Conservation (phyloP, 805 yeast species). For the Kodamaea kaohsiungensis region DNA sequence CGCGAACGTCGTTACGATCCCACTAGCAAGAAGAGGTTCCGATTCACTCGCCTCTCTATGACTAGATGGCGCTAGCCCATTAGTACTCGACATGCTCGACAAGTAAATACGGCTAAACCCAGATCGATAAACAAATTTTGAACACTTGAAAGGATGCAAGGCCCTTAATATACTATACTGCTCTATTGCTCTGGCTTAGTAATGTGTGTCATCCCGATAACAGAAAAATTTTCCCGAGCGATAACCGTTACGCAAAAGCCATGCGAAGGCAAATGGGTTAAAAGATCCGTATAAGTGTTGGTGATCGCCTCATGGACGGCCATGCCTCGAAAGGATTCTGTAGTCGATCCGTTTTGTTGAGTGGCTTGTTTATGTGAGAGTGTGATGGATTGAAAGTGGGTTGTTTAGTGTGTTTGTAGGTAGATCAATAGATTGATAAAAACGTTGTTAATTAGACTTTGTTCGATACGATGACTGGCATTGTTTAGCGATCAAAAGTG, state of each 20-base stretch:
- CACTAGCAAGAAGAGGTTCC: not conserved
- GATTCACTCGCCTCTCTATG: not conserved
- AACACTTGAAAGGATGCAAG: not conserved
- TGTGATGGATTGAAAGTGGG: too few species aligned
- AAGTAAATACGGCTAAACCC: not conserved
- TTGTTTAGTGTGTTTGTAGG: too few species aligned
- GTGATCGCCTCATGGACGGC: too few species aligned
- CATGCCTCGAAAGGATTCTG: too few species aligned
- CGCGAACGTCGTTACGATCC: slow-evolving; percentile 10
- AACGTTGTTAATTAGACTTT: not conserved
- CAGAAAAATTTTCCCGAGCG: not conserved
- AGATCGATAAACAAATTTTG: not conserved
- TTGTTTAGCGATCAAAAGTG: not conserved
- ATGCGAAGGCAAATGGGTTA: not conserved
- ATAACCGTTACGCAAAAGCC: not conserved
- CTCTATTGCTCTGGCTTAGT: not conserved
- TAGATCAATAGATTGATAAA: too few species aligned
- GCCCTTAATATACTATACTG: not conserved
- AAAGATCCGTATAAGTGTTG: not conserved
- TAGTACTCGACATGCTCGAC: not conserved
- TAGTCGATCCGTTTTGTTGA: too few species aligned
- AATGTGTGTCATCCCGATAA: not conserved
- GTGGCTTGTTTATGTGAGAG: too few species aligned
- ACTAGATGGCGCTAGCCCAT: not conserved
- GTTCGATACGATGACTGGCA: not conserved